Percentiles rank a stretch among this genome's conserved stretches.
Evolutionary conservation across 192 early-diverging fungal species (phyloP).

Genomic region (Coemansia furcata): DNA sequence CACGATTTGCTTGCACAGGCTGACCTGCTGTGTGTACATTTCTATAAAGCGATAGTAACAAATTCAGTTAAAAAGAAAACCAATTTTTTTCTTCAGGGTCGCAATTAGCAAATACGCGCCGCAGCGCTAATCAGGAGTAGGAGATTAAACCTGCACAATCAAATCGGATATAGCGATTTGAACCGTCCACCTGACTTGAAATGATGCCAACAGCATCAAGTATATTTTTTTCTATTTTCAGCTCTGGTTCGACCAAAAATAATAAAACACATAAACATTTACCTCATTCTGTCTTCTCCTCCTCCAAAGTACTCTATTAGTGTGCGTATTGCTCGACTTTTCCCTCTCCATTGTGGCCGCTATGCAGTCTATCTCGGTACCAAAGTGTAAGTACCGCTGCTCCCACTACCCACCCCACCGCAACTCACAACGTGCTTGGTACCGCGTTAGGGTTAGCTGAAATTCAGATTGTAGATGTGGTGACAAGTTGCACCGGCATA

Average conservation of each 20-base stretch:
- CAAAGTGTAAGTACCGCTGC: conserved; percentile 11
- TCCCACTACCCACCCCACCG: background rate
- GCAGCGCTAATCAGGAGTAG: background rate
- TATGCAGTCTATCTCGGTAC: conserved; percentile 19
- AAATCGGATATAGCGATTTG: background rate
- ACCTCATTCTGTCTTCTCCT: background rate
- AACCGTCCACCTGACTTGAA: background rate
- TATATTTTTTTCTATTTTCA: background rate
- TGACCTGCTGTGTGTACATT: conserved; percentile 45
- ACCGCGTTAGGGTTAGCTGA: background rate
- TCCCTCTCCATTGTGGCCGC: background rate
- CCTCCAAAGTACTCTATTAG: background rate
- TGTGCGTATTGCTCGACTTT: background rate
- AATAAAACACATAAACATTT: background rate
- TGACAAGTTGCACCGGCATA: background rate
- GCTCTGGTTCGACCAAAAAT: too few species aligned
- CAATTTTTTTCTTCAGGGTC: background rate
- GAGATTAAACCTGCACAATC: background rate
- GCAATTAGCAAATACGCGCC: too few species aligned
- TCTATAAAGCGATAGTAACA: background rate
- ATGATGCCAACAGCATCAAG: background rate
- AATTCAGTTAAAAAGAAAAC: background rate
- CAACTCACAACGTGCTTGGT: background rate
- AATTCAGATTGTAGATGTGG: conserved; percentile 1
- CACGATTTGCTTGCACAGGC: conserved; percentile 57